Conservation (phyloP, 345 rosid species). For the Excoecaria agallocha region DNA sequence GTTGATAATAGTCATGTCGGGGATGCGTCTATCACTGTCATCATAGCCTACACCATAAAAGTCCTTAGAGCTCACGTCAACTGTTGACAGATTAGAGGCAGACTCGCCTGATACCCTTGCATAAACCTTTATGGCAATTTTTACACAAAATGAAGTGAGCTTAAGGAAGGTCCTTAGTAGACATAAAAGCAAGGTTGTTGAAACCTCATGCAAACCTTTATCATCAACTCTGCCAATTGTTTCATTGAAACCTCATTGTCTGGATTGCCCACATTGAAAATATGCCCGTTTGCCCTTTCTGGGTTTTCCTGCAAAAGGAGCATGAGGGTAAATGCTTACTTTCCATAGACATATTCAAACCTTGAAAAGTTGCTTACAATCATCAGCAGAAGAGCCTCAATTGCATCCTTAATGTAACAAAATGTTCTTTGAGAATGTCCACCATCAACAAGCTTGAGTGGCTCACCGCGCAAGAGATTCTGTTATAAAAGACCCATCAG, state of each 20-base stretch:
- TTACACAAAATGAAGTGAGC: too few species aligned
- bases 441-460: constrained; percentile 96
- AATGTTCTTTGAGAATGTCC: constrained; percentile 94
- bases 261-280: background rate
- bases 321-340: too few species aligned
- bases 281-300: background rate
- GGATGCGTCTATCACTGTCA: background rate
- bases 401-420: constrained; percentile 43
- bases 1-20: background rate
- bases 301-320: background rate
- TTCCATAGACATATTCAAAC: too few species aligned
- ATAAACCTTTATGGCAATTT: background rate
- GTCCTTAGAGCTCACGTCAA: background rate
- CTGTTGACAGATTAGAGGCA: background rate
- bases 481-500: constrained; percentile 17
- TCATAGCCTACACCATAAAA: background rate
- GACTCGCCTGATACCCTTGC: background rate
- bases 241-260: background rate
- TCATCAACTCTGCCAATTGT: too few species aligned
- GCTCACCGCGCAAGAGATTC: constrained; percentile 80
- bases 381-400: constrained; percentile 64
- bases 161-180: too few species aligned
- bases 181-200: too few species aligned
- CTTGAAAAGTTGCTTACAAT: constrained; percentile 43
- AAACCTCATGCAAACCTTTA: too few species aligned